phyloP scores from a whole-genome alignment of 148 eudicot species.

The Dianthus caryophyllus region DNA sequence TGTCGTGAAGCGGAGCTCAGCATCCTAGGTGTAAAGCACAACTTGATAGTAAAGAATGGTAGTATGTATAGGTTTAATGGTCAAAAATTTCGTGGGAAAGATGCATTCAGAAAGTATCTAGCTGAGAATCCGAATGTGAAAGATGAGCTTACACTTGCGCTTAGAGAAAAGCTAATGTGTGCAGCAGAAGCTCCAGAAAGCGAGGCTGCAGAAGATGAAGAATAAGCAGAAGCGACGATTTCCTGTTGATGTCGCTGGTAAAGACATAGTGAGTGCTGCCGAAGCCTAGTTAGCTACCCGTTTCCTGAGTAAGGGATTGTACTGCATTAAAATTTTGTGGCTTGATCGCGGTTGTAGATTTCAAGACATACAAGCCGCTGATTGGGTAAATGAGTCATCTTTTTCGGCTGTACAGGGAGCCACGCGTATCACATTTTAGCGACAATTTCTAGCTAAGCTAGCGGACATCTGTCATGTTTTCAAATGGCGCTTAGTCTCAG shows the following conservation, averaged over 20 bases:
- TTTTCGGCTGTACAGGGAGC: too few relatives aligned
- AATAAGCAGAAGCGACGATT: slow-evolving; percentile 34
- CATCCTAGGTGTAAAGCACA: slow-evolving; percentile 66
- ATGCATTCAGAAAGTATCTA: slow-evolving; percentile 47
- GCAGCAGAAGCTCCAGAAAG: slow-evolving; percentile 20
- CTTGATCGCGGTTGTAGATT: too few relatives aligned
- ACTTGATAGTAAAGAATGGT: slow-evolving; percentile 51
- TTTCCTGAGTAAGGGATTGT: background rate
- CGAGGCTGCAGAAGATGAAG: slow-evolving; percentile 17
- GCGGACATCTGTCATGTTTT: background rate
- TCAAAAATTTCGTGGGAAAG: slow-evolving; percentile 50
- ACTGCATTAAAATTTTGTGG: too few relatives aligned
- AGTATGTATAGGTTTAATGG: slow-evolving; percentile 36
- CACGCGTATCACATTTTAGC: background rate
- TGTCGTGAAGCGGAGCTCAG: slow-evolving; percentile 63
- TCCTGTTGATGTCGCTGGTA: slow-evolving; percentile 49
- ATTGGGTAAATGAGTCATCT: too few relatives aligned
- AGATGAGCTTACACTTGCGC: slow-evolving; percentile 52
- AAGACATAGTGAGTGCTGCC: slow-evolving; percentile 48
- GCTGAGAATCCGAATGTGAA: slow-evolving; percentile 35
- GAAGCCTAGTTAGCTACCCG: slow-evolving; percentile 30
- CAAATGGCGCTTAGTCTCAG: background rate
- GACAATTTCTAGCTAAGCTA: too few relatives aligned
- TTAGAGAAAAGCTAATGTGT: slow-evolving; percentile 53
- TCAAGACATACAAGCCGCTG: background rate